Evolutionary conservation across 441 rosid species (phyloP).

Genomic region (Brassica hybrid): DNA sequence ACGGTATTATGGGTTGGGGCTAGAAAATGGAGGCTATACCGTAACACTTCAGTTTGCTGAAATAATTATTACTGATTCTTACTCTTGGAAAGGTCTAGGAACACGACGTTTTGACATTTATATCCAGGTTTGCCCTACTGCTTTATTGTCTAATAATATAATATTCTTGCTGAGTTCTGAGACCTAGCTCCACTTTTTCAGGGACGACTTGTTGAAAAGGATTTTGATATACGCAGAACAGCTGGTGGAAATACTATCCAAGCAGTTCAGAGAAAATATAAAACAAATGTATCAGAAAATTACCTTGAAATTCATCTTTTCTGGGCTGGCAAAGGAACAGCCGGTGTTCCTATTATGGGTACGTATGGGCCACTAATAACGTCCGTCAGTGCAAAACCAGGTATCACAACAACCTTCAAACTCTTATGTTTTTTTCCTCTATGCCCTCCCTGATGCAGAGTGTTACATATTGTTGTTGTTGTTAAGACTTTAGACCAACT

Average conservation of each 20-base stretch:
- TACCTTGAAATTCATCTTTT: constrained; percentile 66
- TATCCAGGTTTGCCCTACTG: constrained; percentile 52
- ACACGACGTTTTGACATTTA: constrained; percentile 45
- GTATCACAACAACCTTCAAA: constrained; percentile 30
- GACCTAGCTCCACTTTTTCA: not conserved
- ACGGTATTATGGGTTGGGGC: constrained; percentile 63
- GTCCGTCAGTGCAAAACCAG: constrained; percentile 64
- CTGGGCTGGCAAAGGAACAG: constrained; percentile 79
- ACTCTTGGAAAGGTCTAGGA: constrained; percentile 29
- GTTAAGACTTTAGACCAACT: constrained; percentile 64
- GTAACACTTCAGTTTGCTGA: constrained; percentile 35
- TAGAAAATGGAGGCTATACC: constrained; percentile 30
- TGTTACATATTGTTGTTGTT: constrained; percentile 15
- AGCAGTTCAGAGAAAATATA: constrained; percentile 33
- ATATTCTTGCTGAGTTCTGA: not conserved
- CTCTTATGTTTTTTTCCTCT: not conserved
- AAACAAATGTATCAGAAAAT: constrained; percentile 55
- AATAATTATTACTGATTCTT: constrained; percentile 3
- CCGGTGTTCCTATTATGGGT: constrained; percentile 56
- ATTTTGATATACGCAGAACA: constrained; percentile 30
- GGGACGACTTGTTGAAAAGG: constrained; percentile 32
- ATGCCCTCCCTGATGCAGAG: constrained; percentile 13
- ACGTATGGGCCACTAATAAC: constrained; percentile 63
- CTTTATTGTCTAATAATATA: no score
- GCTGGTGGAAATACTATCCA: constrained; percentile 6